Conservation (phyloP, 2,329 filamentous ascomycete species). For the Rutstroemia sp. region DNA sequence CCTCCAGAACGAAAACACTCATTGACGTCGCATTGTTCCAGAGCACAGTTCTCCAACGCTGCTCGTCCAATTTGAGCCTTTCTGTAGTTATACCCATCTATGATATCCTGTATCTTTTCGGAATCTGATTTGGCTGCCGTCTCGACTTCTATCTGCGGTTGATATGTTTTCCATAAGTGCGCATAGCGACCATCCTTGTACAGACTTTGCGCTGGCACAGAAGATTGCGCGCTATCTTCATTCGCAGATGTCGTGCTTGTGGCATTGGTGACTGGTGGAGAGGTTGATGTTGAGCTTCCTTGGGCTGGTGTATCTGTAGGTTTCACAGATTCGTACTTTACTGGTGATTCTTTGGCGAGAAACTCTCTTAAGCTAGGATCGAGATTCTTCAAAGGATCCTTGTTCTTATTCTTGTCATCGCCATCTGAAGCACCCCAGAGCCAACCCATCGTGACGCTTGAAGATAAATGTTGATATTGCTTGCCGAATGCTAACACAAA, state of each 20-base stretch:
- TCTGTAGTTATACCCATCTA: slow-evolving; percentile 78
- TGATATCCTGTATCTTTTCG: slow-evolving; percentile 71
- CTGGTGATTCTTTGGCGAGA: slow-evolving; percentile 57
- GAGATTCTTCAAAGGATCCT: slow-evolving; percentile 52
- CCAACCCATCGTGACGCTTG: slow-evolving; percentile 27
- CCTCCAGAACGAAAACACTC: slow-evolving; percentile 73
- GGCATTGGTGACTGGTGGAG: slow-evolving; percentile 2
- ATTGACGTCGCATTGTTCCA: slow-evolving; percentile 77
- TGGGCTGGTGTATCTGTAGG: slow-evolving; percentile 12
- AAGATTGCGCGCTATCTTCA: slow-evolving; percentile 10
- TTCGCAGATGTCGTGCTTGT: slow-evolving; percentile 8
- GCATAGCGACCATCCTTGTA: slow-evolving; percentile 69
- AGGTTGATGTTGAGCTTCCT: slow-evolving; percentile 3
- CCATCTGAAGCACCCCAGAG: slow-evolving; percentile 27
- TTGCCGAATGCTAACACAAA: not conserved
- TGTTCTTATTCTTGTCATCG: slow-evolving; percentile 20
- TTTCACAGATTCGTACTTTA: slow-evolving; percentile 33
- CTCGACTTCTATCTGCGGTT: slow-evolving; percentile 63
- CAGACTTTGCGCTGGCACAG: slow-evolving; percentile 40
- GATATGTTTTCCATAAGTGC: slow-evolving; percentile 89
- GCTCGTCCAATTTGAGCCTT: slow-evolving; percentile 70
- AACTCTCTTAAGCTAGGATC: slow-evolving; percentile 59
- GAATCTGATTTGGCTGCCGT: slow-evolving; percentile 64
- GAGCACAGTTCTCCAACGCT: slow-evolving; percentile 86
- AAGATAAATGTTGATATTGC: not conserved